A percentile compares a stretch with the other conserved stretches of the same genome.
Evolutionary conservation across 1,139 yeast genomes (phyloP).

Genomic region (Pichia sp.): DNA sequence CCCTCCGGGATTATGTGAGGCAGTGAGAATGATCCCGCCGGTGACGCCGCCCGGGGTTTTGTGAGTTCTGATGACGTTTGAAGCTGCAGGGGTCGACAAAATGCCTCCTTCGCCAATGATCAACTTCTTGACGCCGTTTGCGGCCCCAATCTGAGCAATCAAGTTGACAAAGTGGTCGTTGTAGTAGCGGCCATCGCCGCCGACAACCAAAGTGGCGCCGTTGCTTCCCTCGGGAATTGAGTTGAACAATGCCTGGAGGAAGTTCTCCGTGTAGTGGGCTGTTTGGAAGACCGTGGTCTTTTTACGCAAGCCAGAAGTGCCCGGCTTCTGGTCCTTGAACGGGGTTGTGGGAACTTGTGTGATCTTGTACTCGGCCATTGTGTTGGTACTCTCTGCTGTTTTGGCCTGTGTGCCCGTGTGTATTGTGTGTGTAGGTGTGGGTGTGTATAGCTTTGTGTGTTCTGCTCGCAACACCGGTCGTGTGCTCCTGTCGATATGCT

Average conservation of each 20-base stretch:
- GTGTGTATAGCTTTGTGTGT: neutral
- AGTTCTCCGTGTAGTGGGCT: constrained; percentile 84
- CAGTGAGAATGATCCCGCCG: constrained; percentile 95
- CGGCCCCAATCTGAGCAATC: constrained; percentile 81
- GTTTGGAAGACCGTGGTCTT: constrained; percentile 82
- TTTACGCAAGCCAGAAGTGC: constrained; percentile 94
- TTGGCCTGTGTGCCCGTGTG: neutral
- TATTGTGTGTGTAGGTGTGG: neutral
- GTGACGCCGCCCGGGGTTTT: constrained; percentile 52
- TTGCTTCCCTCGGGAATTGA: constrained; percentile 87
- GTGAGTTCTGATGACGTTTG: constrained; percentile 78
- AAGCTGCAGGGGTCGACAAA: constrained; percentile 93
- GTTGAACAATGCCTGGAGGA: constrained; percentile 78
- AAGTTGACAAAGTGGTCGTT: constrained; percentile 77
- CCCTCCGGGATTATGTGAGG: constrained; percentile 99
- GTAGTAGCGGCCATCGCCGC: constrained; percentile 96
- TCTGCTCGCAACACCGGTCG: neutral
- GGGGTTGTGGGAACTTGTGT: constrained; percentile 56
- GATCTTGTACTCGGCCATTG: constrained; percentile 18
- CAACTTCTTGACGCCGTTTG: constrained; percentile 81
- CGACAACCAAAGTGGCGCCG: constrained; percentile 78
- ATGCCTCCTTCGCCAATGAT: constrained; percentile 86
- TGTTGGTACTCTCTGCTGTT: neutral
- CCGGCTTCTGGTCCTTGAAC: constrained; percentile 91
- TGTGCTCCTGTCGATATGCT: no score